These are phyloP conservation scores for Sorghum bicolor DNA, from an alignment of 176 grass and related monocot species.

Conservation along the genomic window DNA sequence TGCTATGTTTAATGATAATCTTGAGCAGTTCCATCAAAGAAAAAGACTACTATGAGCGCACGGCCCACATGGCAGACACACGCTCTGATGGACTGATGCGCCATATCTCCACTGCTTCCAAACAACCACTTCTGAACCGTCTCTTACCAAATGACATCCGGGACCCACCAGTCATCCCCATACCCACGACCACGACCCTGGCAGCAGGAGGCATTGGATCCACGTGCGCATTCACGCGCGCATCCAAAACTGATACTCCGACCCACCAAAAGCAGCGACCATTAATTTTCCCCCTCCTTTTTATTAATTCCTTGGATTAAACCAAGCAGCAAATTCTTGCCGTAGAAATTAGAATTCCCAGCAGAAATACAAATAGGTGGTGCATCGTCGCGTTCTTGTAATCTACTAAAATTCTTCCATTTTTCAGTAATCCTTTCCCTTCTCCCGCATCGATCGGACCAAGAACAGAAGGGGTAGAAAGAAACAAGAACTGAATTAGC, in stretches of 20 bases:
- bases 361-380: not conserved
- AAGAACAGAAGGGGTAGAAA: not conserved
- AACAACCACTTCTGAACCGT: not conserved
- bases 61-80: not conserved
- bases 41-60: not conserved
- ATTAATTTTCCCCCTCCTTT: conserved; percentile 13
- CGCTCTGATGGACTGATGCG: not conserved
- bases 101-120: not conserved
- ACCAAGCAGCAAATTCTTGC: conserved; percentile 13
- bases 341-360: conserved; percentile 30
- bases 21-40: not conserved
- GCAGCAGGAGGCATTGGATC: conserved; percentile 20
- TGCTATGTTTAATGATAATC: not conserved
- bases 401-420: not conserved
- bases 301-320: conserved; percentile 10
- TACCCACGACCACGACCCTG: not conserved
- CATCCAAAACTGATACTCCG: conserved; percentile 41
- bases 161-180: not conserved
- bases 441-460: conserved; percentile 18
- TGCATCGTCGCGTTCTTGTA: not conserved
- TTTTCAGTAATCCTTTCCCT: not conserved
- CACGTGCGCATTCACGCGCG: conserved; percentile 45
- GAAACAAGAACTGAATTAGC: conserved; percentile 2
- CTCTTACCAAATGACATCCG: not conserved
- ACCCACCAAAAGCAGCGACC: conserved; percentile 39